Evolutionary conservation across 1,284 basidiomycete species (phyloP).

Genomic region (Boletus mariae): DNA sequence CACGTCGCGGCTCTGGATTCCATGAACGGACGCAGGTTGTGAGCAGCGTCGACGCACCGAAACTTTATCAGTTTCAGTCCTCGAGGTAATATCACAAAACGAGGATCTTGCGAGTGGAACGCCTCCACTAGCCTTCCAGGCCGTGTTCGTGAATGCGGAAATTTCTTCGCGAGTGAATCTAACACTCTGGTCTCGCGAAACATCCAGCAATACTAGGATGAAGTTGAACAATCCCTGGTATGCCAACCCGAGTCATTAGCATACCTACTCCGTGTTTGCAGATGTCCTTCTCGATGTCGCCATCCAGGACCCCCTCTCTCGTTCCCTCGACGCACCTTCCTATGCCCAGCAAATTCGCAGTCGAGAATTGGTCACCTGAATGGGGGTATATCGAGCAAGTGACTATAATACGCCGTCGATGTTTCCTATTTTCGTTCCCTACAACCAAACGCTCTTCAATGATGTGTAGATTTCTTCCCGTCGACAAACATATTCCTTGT

Average conservation of each 20-base stretch:
- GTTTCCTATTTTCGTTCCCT: neutral
- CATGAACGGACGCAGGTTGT: too few species aligned
- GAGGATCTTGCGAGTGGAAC: too few species aligned
- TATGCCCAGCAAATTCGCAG: neutral
- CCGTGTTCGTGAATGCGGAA: too few species aligned
- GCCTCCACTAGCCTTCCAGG: too few species aligned
- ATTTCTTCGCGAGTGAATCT: neutral
- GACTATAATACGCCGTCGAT: slow-evolving; percentile 8
- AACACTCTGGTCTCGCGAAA: too few species aligned
- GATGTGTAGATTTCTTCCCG: slow-evolving; percentile 53
- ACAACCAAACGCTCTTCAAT: slow-evolving; percentile 25
- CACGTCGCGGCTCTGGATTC: too few species aligned
- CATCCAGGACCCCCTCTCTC: neutral
- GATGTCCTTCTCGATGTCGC: neutral
- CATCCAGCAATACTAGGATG: too few species aligned
- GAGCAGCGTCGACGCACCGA: too few species aligned
- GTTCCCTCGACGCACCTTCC: neutral
- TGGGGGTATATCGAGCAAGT: slow-evolving; percentile 16
- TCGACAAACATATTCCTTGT: slow-evolving; percentile 98
- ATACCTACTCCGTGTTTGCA: neutral
- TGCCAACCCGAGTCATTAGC: neutral
- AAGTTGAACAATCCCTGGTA: neutral
- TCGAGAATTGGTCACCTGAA: slow-evolving; percentile 7
- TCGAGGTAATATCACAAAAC: too few species aligned
- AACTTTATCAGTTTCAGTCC: too few species aligned